Evolutionary conservation across 129 eudicot genomes (phyloP), one percentile per base, ranked within the genome.

Genomic region (Glebionis coronaria): DNA sequence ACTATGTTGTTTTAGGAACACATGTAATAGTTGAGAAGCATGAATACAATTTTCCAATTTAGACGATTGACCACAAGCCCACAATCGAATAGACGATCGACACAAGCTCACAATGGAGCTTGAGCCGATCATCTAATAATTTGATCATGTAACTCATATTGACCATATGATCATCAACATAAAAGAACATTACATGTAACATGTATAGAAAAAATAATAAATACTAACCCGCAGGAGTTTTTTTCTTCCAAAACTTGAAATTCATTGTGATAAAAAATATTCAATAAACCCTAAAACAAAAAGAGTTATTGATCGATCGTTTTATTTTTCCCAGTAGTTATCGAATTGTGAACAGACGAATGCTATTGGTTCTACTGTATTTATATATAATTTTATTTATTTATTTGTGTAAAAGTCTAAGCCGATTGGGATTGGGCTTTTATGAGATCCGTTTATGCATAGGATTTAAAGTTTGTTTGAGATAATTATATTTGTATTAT

Each of bases 181-280:
- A 62, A 44, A 4, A 5, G 45, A 13, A 61, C 16, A 68, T 16
- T n/a, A n/a, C n/a, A n/a, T n/a, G n/a, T n/a, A n/a, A 69, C 13
- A 61, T 9, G 28, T 46, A 64, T 70, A 23, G 7, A 19, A 8
- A 0, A 21, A 3, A 9, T 3, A 1, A 63, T 40, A 4, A 23
- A 68, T 8, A 55, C 29, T 27, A 64, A 78, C 82, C 82, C 47
- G 78, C 82, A 15, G 82, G 82, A 15, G 82, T 78, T 64, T 78
- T 78, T 50, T 72, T 78, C 82, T 78, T 78, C 40, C 82, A 76
- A 63, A 78, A 78, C 49, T 71, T 28, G 64, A 78, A 78, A 78
- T 77, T 78, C 82, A 78, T 78, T 52, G 65, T 29, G 35, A 20
- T 68, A 27, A 64, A 65, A n/a, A 52, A 62, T 18, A 21, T 11